Evolutionary conservation across 2,329 filamentous ascomycete species (phyloP).

Genomic region (Talaromyces sp.): DNA sequence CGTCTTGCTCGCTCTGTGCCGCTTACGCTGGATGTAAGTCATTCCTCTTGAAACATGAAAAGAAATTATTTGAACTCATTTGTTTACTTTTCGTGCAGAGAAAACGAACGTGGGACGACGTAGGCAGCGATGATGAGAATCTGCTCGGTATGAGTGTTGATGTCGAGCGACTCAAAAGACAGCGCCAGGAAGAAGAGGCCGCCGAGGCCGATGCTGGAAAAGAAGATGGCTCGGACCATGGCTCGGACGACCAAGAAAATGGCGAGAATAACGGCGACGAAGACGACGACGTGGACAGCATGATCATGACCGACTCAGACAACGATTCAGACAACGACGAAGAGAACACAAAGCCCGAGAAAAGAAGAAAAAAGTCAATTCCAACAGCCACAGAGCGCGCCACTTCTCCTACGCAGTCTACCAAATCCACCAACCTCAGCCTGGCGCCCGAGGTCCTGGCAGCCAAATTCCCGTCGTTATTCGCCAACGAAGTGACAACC

Average conservation of each 20-base stretch:
- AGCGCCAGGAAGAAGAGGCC: slow-evolving; percentile 41
- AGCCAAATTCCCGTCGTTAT: slow-evolving; percentile 58
- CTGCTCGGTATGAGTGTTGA: slow-evolving; percentile 45
- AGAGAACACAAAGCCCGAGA: slow-evolving; percentile 27
- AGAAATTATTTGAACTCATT: neutral
- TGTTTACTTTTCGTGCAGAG: slow-evolving; percentile 34
- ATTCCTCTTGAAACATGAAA: neutral
- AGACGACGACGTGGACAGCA: slow-evolving; percentile 67
- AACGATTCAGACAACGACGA: slow-evolving; percentile 39
- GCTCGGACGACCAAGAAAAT: slow-evolving; percentile 12
- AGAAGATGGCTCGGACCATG: neutral
- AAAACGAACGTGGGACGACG: slow-evolving; percentile 86
- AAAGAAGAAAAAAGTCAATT: slow-evolving; percentile 27
- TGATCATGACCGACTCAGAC: slow-evolving; percentile 53
- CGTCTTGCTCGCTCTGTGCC: slow-evolving; percentile 76
- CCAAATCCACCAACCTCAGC: slow-evolving; percentile 55
- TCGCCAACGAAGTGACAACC: slow-evolving; percentile 44
- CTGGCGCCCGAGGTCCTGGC: slow-evolving; percentile 58
- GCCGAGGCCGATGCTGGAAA: slow-evolving; percentile 32
- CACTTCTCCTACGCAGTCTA: slow-evolving; percentile 52
- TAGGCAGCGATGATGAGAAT: slow-evolving; percentile 50
- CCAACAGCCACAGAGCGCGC: slow-evolving; percentile 45
- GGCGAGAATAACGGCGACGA: slow-evolving; percentile 45
- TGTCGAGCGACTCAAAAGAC: slow-evolving; percentile 45
- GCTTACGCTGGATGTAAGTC: slow-evolving; percentile 61